Evolutionary conservation across 768 basidiomycete species (phyloP), one percentile per base, ranked within the genome.

Genomic region (Chiua virens): DNA sequence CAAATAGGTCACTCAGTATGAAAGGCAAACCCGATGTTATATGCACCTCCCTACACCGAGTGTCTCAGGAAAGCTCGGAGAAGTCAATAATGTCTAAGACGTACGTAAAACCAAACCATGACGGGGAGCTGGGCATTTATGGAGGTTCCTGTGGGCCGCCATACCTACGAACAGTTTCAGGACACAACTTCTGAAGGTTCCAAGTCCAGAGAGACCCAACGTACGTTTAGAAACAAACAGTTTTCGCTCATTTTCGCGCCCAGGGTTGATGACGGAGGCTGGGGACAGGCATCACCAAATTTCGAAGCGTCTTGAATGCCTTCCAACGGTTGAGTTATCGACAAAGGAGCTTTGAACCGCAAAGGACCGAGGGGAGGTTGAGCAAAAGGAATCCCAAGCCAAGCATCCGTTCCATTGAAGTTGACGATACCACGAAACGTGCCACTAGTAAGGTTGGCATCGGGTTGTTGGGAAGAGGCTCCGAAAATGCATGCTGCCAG

Each of bases 301-400:
- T 59, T 46, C 13, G 74, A 73, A 13, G 83, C 79, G 50, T 77
- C 61, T 32, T 71, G 64, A 2, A 80, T 51, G 0, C 50, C 68
- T 11, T 47, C 57, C 0, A 68, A 65, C 2, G 63, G 53, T 25
- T 55, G 57, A 17, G 66, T 65, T 49, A 82, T 72, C 4, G 70
- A 61, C 1, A 76, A 69, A 3, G 85, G 82, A 1, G 78, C 75
- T 53, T 78, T 79, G 67, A 87, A 84, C 3, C 84, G 76, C 39
- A 85, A 71, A 8, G 60, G 36, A 2, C 82, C 83, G 1, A 80
- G 56, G 0, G 85, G 85, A 2, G 83, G 73, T 52, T 76, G 66
- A 5, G 81, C 85, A 50, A 72, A 87, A 1, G 79, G 84, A 30
- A 87, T 76, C 3, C 83, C 84, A 13, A 84, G 71, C 77, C 82